Conservation (phyloP, 2,329 filamentous ascomycete species). For the Pseudodiploospora longispora region DNA sequence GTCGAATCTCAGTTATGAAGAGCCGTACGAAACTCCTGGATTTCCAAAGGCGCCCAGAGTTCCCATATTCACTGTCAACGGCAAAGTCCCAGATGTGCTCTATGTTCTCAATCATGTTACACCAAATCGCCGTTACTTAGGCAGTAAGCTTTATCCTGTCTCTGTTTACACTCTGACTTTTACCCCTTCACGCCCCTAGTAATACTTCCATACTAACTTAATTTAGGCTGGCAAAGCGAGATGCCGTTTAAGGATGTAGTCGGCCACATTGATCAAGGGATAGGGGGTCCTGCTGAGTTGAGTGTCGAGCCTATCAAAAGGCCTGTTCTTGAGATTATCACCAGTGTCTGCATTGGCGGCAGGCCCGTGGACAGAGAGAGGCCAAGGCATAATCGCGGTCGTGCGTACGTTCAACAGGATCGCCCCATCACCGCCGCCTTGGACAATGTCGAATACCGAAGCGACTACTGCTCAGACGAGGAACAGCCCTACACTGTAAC, state of each 20-base stretch:
- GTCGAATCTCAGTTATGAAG: too few species aligned
- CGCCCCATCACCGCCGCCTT: constrained; percentile 22
- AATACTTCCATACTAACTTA: constrained; percentile 9
- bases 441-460: constrained; percentile 14
- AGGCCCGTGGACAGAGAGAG: constrained; percentile 1
- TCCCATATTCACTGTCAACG: constrained; percentile 13
- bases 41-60: constrained; percentile 1
- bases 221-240: constrained; percentile 28
- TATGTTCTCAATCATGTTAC: constrained; percentile 34
- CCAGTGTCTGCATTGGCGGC: constrained; percentile 23
- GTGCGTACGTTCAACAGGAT: constrained; percentile 11
- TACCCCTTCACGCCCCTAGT: not conserved
- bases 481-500: constrained; percentile 13
- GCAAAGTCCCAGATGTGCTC: constrained; percentile 32
- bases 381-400: constrained; percentile 5
- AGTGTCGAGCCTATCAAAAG: constrained; percentile 14
- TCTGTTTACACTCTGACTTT: not conserved
- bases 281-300: constrained; percentile 6
- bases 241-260: constrained; percentile 29
- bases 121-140: constrained; percentile 23
- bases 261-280: constrained; percentile 16
- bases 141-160: constrained; percentile 22
- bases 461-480: constrained; percentile 19
- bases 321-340: constrained; percentile 36
- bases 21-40: too few species aligned